Evolutionary conservation across 2,329 filamentous ascomycete genomes (phyloP), one percentile per base, ranked within the genome.

Genomic region (Aspergillus calidoustus): DNA sequence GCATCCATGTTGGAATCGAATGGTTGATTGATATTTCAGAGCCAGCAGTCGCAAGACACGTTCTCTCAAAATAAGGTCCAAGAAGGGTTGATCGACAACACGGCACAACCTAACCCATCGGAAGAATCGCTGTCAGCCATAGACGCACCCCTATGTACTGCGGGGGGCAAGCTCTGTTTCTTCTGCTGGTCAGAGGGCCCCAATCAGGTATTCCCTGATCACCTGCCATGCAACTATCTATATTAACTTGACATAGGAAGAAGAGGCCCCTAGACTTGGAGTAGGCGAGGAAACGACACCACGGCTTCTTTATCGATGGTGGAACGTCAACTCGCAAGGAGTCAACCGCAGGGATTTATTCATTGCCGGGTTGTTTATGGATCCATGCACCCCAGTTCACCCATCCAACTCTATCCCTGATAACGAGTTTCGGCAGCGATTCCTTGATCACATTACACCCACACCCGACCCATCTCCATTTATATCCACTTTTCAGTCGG

Each of bases 231-330:
- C 4, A 46, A 44, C 3, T 58, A 34, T 23, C 19, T 41, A 34
- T 11, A 30, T 23, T 54, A n/a, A 59, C 9, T 7, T 17, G 4
- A 8, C 17, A 41, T 3, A 1, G 46, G 47, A 19, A 2, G 19
- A 19, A 19, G 19, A 19, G 19, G 19, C 2, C 19, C 19, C 19
- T 19, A 19, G 19, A 19, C 19, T 19, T 19, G 19, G 19, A 19
- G 19, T 19, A 19, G 19, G 19, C 19, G 15, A 54, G n/a, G 43
- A 31, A 38, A 13, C 30, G 23, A 28, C 71, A 3, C 75, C 76
- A 9, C 64, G 61, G 0, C n/a, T 79, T 1, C 43, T 77, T 1
- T 79, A 74, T 52, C 64, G 77, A 13, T 78, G 72, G 65, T 74
- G 67, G 1, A 75, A 76, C 28, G 23, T 60, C 1, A 64, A 74